Evolutionary conservation across 441 rosid species (phyloP).

Genomic region (Erodium moschatum): DNA sequence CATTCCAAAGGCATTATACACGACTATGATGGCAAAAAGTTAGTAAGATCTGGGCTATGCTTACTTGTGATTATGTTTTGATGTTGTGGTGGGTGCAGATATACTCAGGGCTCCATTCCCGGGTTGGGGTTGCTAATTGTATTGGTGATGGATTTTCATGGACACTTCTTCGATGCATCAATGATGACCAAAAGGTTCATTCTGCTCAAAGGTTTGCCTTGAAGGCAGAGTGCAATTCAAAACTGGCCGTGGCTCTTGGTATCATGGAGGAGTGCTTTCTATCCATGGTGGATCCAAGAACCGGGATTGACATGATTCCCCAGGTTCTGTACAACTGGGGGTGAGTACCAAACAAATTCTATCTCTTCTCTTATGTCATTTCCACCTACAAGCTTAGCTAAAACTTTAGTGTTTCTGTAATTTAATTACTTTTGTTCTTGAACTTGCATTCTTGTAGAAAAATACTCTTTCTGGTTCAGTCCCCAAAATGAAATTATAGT

Average conservation of each 20-base stretch:
- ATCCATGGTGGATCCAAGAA: conserved; percentile 90
- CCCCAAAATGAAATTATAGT: no score
- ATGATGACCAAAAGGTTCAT: conserved; percentile 69
- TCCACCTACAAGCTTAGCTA: neutral
- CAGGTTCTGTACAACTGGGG: conserved; percentile 88
- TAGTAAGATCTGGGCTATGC: neutral
- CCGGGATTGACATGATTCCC: conserved; percentile 94
- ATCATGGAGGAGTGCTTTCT: conserved; percentile 93
- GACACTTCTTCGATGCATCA: conserved; percentile 80
- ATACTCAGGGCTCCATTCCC: conserved; percentile 68
- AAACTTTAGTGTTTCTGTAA: neutral
- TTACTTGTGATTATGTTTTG: conserved; percentile 18
- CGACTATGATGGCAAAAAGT: neutral
- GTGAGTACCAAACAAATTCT: conserved; percentile 31
- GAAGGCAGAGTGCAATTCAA: conserved; percentile 94
- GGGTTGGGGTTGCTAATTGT: conserved; percentile 50
- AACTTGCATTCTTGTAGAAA: neutral
- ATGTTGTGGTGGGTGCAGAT: conserved; percentile 40
- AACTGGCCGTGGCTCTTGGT: conserved; percentile 80
- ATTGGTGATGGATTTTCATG: conserved; percentile 56
- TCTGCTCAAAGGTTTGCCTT: conserved; percentile 65
- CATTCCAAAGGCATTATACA: neutral
- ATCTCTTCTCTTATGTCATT: conserved; percentile 11
- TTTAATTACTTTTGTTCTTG: neutral
- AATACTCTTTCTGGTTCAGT: no score